phyloP scores from a whole-genome alignment of 345 rosid species.

The Gossypium bickii region DNA sequence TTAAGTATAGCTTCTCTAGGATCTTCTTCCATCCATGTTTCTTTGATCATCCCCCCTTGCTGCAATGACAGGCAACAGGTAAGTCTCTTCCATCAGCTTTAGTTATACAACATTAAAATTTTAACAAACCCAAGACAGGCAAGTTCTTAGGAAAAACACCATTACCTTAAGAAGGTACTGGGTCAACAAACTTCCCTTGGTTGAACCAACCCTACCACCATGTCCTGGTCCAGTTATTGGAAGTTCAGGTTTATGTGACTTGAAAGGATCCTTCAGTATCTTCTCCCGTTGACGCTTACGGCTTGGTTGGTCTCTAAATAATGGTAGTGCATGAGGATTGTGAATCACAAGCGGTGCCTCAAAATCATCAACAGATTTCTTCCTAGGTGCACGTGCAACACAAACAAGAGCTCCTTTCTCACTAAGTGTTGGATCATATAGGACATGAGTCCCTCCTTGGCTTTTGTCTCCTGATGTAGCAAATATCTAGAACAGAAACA shows the following conservation, averaged over 20 bases:
- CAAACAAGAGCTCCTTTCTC: slow-evolving; percentile 96
- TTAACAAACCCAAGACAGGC: neutral
- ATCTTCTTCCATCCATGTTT: slow-evolving; percentile 99
- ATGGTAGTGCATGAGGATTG: slow-evolving; percentile 92
- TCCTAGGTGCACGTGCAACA: slow-evolving; percentile 94
- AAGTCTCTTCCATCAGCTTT: slow-evolving; percentile 9
- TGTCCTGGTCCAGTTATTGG: slow-evolving; percentile 91
- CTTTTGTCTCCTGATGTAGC: slow-evolving; percentile 86
- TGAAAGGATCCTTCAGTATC: slow-evolving; percentile 78
- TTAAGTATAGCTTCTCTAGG: slow-evolving; percentile 96
- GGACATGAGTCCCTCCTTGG: slow-evolving; percentile 80
- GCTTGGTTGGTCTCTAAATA: slow-evolving; percentile 97
- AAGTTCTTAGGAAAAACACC: neutral
- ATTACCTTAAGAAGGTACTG: slow-evolving; percentile 93
- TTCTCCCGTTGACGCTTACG: slow-evolving; percentile 95
- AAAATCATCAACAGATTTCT: slow-evolving; percentile 89
- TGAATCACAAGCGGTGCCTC: slow-evolving; percentile 81
- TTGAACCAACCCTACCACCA: slow-evolving; percentile 93
- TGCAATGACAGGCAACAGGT: slow-evolving; percentile 32
- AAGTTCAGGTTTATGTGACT: slow-evolving; percentile 90
- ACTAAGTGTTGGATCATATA: slow-evolving; percentile 81
- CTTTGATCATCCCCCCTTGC: slow-evolving; percentile 99
- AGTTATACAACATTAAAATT: neutral
- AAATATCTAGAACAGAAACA: slow-evolving; percentile 51
- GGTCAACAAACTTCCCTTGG: slow-evolving; percentile 84